These are phyloP conservation scores for Trichomonas tenax DNA, from an alignment of 208 protist species.

Conservation along the genomic window DNA sequence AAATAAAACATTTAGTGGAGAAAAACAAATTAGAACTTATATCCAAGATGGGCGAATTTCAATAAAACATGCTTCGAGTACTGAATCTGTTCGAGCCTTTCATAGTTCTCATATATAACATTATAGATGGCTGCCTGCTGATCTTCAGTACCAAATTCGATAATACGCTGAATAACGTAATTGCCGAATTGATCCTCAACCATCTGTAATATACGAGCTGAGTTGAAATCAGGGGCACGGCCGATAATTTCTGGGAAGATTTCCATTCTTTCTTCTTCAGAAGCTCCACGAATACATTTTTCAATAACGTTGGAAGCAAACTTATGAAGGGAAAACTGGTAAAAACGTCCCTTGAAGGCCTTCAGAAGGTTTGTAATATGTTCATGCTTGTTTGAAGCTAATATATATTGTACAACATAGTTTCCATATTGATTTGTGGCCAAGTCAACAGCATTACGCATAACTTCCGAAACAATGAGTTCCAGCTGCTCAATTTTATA, in stretches of 20 bases:
- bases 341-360: not conserved
- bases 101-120: not conserved
- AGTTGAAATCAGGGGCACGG: not conserved
- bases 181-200: conserved; percentile 28
- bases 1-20: not conserved
- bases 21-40: not conserved
- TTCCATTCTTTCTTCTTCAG: not conserved
- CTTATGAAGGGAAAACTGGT: conserved; percentile 30
- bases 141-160: not conserved
- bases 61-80: not conserved
- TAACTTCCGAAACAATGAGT: not conserved
- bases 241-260: not conserved
- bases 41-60: not conserved
- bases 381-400: not conserved
- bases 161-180: conserved; percentile 29
- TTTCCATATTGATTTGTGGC: conserved; percentile 32
- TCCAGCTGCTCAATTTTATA: not conserved
- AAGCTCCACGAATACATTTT: conserved; percentile 12
- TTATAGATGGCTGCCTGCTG: not conserved
- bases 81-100: not conserved
- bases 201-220: not conserved
- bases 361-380: not conserved
- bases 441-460: not conserved
- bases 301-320: conserved; percentile 34
- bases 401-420: conserved; percentile 31